phyloP scores from a whole-genome alignment of 1,284 basidiomycete species.

The Trametes hirsuta region DNA sequence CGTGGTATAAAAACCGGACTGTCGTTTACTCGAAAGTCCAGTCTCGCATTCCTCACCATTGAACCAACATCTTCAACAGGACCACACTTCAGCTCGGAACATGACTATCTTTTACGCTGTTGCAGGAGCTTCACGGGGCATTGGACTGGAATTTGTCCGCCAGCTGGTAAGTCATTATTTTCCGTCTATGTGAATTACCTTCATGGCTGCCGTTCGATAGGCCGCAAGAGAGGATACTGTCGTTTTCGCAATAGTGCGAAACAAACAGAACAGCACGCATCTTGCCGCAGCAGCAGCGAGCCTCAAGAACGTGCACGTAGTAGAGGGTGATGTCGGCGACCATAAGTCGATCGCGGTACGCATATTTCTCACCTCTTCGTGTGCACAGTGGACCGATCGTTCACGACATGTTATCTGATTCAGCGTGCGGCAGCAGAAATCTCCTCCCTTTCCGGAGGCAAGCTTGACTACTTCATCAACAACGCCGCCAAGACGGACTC shows the following conservation, averaged over 20 bases:
- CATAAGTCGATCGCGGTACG: conserved; percentile 26
- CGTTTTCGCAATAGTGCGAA: conserved; percentile 33
- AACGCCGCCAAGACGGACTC: conserved; percentile 29
- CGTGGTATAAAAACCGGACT: too few species aligned
- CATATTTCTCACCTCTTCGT: neutral
- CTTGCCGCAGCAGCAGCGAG: conserved; percentile 20
- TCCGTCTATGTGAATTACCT: neutral
- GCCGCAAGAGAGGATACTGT: conserved; percentile 16
- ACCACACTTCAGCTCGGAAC: neutral
- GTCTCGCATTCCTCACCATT: too few species aligned
- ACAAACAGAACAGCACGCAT: conserved; percentile 19
- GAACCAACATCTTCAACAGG: too few species aligned
- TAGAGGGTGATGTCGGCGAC: conserved; percentile 31
- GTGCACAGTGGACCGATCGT: too few species aligned
- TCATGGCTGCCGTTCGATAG: neutral
- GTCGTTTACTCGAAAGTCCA: too few species aligned
- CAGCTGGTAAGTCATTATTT: neutral
- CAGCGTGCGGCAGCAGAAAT: conserved; percentile 21
- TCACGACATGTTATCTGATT: neutral
- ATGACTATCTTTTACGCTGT: neutral
- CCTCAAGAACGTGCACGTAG: conserved; percentile 29
- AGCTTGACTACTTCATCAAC: conserved; percentile 36
- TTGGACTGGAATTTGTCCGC: conserved; percentile 3
- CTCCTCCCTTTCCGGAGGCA: conserved; percentile 28
- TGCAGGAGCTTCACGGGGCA: neutral